Evolutionary conservation across 176 grass and related monocot genomes (phyloP).

Genomic region (Ensete ventricosum): DNA sequence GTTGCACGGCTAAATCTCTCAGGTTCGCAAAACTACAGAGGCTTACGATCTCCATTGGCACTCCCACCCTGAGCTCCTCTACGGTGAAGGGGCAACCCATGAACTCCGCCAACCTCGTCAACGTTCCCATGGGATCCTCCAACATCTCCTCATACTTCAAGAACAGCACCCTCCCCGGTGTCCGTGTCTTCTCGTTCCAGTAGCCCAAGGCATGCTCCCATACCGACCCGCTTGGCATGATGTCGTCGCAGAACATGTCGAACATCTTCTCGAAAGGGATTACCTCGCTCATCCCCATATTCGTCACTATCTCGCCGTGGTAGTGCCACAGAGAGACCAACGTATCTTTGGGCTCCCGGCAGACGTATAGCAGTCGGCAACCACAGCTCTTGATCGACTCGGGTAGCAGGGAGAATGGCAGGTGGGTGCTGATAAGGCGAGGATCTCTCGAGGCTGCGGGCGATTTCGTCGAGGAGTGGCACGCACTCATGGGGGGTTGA

Average conservation of each 20-base stretch:
- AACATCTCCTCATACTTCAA: conserved; percentile 35
- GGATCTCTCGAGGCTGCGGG: neutral
- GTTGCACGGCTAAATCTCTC: conserved; percentile 12
- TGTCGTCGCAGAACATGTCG: neutral
- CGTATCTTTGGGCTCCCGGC: conserved; percentile 38
- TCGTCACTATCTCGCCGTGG: neutral
- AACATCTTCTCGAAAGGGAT: neutral
- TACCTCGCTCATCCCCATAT: neutral
- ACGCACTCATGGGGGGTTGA: conserved; percentile 31
- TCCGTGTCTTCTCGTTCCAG: neutral
- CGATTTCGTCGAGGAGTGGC: conserved; percentile 5
- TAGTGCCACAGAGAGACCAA: conserved; percentile 26
- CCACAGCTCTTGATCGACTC: neutral
- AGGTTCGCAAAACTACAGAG: conserved; percentile 25
- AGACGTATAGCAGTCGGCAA: conserved; percentile 30
- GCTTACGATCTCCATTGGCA: neutral
- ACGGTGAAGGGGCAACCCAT: conserved; percentile 17
- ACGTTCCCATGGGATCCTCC: neutral
- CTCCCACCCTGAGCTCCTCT: conserved; percentile 3
- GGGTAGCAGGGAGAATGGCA: conserved; percentile 29
- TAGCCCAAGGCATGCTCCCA: conserved; percentile 31
- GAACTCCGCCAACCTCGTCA: conserved; percentile 25
- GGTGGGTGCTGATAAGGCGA: conserved; percentile 26
- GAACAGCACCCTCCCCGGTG: conserved; percentile 14
- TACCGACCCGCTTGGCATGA: neutral